Base-by-base conservation (phyloP, 2,329 filamentous ascomycete genomes). In the Chaetothyriales sp. region DNA sequence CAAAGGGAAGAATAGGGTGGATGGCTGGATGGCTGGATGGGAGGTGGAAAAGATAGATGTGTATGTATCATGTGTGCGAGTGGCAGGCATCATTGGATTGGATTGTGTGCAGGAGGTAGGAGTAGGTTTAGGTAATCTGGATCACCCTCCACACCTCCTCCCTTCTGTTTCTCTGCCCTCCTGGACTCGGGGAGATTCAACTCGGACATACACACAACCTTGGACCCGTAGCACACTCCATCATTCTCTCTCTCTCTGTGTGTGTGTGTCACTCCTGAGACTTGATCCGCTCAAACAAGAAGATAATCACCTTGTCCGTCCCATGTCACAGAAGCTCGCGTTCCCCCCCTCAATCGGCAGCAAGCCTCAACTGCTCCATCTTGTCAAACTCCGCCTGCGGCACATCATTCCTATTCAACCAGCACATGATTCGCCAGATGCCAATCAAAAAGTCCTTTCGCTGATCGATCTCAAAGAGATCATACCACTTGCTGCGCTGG, bases 341-440 rank as follows among this genome's bases (percentile, higher is more conserved):
- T 13, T 40, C 33, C 33, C 4, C 13, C 33, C 15, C 13, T 15
- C 13, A 40, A 15, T 15, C 33, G 13, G 33, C 33, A 40, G 33
- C 33, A 9, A 15, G 33, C 15, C 33, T 40, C 33, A 40, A 40
- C 33, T 40, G 15, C 33, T 40, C 49, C 54, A 58, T 53, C 49
- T 56, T 58, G 25, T 58, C 57, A 29, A 54, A 20, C 45, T 61
- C 57, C 43, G 43, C 53, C 45, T 56, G 49, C 2, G 57, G 52
- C 28, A 60, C 48, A 37, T 58, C 56, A 25, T 60, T 60, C 54
- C 70, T 64, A 58, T 72, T 71, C 51, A 81, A 62, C 62, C 76
- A 79, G 43, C 70, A 71, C 67, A 81, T 73, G 19, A 81, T 62
- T 6, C 71, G 73, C 80, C 80, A 82, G 4, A 82, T 60, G 0